phyloP scores from a whole-genome alignment of 306 rosid genomes.

The Prunus mume region DNA sequence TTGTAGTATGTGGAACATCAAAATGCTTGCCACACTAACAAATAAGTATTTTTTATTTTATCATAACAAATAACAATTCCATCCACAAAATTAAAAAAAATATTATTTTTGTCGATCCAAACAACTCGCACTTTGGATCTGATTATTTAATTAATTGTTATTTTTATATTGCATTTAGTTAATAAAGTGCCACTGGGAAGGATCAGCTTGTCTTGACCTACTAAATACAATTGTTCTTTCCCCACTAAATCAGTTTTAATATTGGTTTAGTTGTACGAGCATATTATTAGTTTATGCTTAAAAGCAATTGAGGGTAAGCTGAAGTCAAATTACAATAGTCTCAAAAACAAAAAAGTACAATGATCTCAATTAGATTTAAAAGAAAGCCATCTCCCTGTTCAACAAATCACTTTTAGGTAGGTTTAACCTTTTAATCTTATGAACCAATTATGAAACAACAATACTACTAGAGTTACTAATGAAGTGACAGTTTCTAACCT shows the following conservation, averaged over 20 bases:
- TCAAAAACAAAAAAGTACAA: neutral
- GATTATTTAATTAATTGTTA: neutral
- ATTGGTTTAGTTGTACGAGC: conserved; percentile 1
- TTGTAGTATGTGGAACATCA: conserved; percentile 6
- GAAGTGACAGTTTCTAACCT: too few species aligned
- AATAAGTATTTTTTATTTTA: neutral
- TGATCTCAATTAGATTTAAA: neutral
- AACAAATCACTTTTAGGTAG: neutral
- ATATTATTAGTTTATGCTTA: neutral
- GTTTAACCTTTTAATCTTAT: neutral
- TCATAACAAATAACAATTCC: neutral
- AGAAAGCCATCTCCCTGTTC: too few species aligned
- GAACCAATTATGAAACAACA: neutral
- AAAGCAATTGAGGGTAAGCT: neutral
- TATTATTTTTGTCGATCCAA: neutral
- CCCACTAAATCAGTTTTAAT: neutral
- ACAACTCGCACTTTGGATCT: conserved; percentile 16
- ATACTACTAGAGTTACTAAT: too few species aligned
- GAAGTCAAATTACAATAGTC: neutral
- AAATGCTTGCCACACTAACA: conserved; percentile 16
- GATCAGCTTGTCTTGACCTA: conserved; percentile 3
- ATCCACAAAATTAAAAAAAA: neutral
- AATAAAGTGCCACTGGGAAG: conserved; percentile 1
- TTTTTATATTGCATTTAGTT: neutral
- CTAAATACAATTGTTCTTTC: neutral